phyloP scores from a whole-genome alignment of 1,284 basidiomycete species.

The Trichosporon coremiiforme region DNA sequence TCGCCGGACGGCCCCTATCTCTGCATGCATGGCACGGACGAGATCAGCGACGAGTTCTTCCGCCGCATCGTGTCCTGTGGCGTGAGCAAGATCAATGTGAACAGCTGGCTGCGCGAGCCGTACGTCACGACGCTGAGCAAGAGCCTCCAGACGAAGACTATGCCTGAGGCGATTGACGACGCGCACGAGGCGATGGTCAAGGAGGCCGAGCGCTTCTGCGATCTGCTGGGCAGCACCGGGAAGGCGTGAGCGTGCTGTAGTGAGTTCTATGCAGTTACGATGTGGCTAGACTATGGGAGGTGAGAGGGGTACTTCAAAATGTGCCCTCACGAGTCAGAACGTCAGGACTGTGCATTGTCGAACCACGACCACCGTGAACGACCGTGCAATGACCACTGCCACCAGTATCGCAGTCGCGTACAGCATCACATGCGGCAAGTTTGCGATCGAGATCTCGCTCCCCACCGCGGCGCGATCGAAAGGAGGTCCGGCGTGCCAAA shows the following conservation, averaged over 20 bases:
- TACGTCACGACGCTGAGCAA: constrained; percentile 45
- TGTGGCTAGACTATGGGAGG: no score
- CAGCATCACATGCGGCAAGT: no score
- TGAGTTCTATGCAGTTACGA: neutral
- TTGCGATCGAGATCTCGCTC: no score
- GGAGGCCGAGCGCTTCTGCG: constrained; percentile 49
- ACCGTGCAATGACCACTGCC: no score
- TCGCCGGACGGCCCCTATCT: constrained; percentile 37
- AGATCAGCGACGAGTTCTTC: constrained; percentile 53
- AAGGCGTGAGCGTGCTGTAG: constrained; percentile 41
- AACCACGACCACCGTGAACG: no score
- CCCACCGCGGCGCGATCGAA: no score
- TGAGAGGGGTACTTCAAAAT: no score
- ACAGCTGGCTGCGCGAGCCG: constrained; percentile 56
- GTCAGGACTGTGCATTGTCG: no score
- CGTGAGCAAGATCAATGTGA: constrained; percentile 56
- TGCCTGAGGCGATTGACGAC: constrained; percentile 54
- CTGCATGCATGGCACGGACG: constrained; percentile 56
- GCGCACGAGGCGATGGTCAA: constrained; percentile 50
- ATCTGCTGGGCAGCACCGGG: constrained; percentile 48
- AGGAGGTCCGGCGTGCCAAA: no score
- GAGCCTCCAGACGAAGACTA: constrained; percentile 44
- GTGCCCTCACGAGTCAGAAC: no score
- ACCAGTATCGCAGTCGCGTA: no score
- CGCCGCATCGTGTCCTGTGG: constrained; percentile 50